Percentiles rank a stretch among this genome's conserved stretches.
These are phyloP conservation scores for Diatrype stigma DNA, from an alignment of 2,329 filamentous ascomycete species.

Conservation along the genomic window DNA sequence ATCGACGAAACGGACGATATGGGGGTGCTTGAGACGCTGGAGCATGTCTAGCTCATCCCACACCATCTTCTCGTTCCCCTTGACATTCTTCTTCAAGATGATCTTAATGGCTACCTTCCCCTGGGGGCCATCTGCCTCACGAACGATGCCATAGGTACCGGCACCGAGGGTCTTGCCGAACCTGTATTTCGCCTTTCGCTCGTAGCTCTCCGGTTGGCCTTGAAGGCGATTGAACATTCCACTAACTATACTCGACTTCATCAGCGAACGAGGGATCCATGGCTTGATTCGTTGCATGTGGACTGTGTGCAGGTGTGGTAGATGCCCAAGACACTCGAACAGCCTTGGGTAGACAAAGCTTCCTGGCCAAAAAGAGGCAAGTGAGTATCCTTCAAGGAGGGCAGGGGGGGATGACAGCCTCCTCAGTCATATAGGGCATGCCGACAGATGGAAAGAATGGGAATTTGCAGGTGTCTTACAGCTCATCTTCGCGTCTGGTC, in stretches of 20 bases:
- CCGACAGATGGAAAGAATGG: conserved; percentile 14
- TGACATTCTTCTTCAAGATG: conserved; percentile 98
- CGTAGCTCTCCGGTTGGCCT: conserved; percentile 95
- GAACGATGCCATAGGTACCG: conserved; percentile 96
- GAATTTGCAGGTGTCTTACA: conserved; percentile 29
- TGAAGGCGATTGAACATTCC: conserved; percentile 94
- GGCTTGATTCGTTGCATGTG: not conserved
- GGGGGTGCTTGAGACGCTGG: conserved; percentile 82
- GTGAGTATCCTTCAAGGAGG: not conserved
- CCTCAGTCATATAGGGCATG: not conserved
- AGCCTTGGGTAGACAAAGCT: not conserved
- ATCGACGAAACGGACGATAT: conserved; percentile 96
- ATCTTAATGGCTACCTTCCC: conserved; percentile 97
- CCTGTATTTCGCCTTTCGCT: conserved; percentile 92
- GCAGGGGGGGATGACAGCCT: not conserved
- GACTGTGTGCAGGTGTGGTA: not conserved
- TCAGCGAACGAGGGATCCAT: conserved; percentile 5
- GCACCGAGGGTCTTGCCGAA: conserved; percentile 93
- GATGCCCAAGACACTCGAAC: not conserved
- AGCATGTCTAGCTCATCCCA: conserved; percentile 95
- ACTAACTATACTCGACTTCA: conserved; percentile 53
- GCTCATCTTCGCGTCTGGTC: conserved; percentile 32
- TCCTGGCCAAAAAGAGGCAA: not conserved
- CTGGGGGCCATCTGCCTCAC: conserved; percentile 80
- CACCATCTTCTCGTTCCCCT: conserved; percentile 97